Base-by-base conservation (phyloP, 371 early-diverging fungal genomes). In the Haplosporangium sp. region DNA sequence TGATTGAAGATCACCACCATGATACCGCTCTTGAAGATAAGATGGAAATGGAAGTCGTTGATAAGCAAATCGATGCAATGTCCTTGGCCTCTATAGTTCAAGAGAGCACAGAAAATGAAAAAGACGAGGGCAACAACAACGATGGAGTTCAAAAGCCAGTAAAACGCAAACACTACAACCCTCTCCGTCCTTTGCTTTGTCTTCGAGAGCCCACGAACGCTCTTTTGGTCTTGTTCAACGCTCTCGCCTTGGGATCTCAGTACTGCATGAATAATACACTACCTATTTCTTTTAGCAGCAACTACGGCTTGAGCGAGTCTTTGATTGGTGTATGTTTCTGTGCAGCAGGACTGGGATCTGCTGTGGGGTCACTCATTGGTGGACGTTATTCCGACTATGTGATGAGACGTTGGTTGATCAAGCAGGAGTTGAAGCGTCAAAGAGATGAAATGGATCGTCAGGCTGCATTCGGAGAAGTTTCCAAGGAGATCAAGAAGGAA, bases 351-450 rank as follows among this genome's bases (percentile, higher is more conserved):
- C 60, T 82, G 5, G 89, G 89, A 19, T 76, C 86, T 17, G 75
- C 85, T 39, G 9, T 84, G 38, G 88, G 89, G 2, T 88, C 87
- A 2, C 59, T 89, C 9, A 17, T 83, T 10, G 85, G 87, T 15
- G 89, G 89, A 0, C 76, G 76, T 20, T 83, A 85, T 59, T 83
- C 88, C 3, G 88, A 89, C 59, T 86, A 55, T 40, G 76, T 86
- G 35, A 71, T 89, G 48, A 79, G 74, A 5, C 76, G 71, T 9
- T 75, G 79, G 79, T 58, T 78, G 68, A 71, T 78, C 71, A 73
- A 73, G 35, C 74, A 73, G 40, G 74, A 73, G 13, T 39, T 78
- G 47, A 66, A 67, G 71, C 62, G 65, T 2, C 62, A 59, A 10
- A 47, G 66, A 20, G 79, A 78, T 7, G 38, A 56, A 15, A 56